Percentiles rank a stretch among this genome's conserved stretches.
phyloP scores from a whole-genome alignment of 768 basidiomycete species.

The Trametes cinnabarina region DNA sequence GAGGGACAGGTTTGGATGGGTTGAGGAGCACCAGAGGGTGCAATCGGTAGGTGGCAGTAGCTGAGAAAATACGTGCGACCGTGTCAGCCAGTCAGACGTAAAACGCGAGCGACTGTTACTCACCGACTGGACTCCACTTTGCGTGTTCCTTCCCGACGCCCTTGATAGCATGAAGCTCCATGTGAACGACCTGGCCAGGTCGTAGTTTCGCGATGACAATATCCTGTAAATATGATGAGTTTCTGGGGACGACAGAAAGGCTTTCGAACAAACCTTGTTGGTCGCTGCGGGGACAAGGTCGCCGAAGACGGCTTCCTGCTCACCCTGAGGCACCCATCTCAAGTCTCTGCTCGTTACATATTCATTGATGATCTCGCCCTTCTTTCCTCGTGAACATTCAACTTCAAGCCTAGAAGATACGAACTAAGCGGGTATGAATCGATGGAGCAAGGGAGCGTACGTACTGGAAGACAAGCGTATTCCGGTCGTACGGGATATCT shows the following conservation, averaged over 20 bases:
- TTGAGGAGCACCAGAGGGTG: slow-evolving; percentile 77
- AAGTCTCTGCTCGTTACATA: slow-evolving; percentile 61
- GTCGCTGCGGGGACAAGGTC: slow-evolving; percentile 53
- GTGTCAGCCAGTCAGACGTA: no score
- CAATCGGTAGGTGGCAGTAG: slow-evolving; percentile 93
- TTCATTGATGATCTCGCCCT: slow-evolving; percentile 40
- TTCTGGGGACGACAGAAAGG: no score
- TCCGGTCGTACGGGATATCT: slow-evolving; percentile 72
- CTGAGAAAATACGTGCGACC: slow-evolving; percentile 40
- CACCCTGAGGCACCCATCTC: slow-evolving; percentile 78
- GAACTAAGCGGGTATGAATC: background rate
- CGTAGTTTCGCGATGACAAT: slow-evolving; percentile 90
- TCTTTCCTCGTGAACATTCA: slow-evolving; percentile 55
- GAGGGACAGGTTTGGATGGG: slow-evolving; percentile 72
- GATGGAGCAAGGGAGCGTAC: background rate
- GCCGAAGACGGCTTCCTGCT: slow-evolving; percentile 64
- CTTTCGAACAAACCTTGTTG: slow-evolving; percentile 38
- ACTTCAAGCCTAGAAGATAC: slow-evolving; percentile 49
- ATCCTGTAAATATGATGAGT: slow-evolving; percentile 36
- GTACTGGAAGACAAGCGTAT: slow-evolving; percentile 82
- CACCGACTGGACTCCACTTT: slow-evolving; percentile 94
- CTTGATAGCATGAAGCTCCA: slow-evolving; percentile 89
- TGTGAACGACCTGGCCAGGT: slow-evolving; percentile 84
- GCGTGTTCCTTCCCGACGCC: slow-evolving; percentile 93
- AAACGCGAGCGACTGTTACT: no score